Base-by-base conservation (phyloP, 306 rosid species). In the Fragaria iinumae region DNA sequence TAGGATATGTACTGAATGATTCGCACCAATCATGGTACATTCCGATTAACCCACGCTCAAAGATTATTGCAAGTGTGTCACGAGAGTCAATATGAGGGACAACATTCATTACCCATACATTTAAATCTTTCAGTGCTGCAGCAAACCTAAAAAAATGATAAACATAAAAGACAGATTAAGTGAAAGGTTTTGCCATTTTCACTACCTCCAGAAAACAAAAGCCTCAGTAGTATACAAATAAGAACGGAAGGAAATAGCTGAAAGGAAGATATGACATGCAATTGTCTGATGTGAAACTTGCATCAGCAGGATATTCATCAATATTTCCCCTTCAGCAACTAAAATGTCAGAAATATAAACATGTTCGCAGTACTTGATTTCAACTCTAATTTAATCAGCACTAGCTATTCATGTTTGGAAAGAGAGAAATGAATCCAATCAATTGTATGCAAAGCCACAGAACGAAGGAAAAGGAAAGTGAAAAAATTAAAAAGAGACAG, bases 1-100 rank as follows among this genome's bases (percentile, higher is more conserved):
- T 80, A 27, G 97, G 97, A 77, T 92, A 92, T 59, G 96, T 90
- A 71, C 81, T 90, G 84, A 90, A 88, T 5, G 97, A 89, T 80
- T 92, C 96, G 32, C 97, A 90, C 97, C 97, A 92, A 72, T 92
- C 93, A 62, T 92, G 97, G 78, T 92, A 92, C 25, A 92, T 84
- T 41, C 97, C 97, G 18, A 87, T 74, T 72, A 92, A 80, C 68
- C 97, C 97, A 20, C 96, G 97, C 84, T 92, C 97, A 44, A 81
- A 90, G 57, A 92, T 90, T 80, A 88, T 81, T 38, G 93, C 83
- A 62, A 92, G 87, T 18, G 97, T 92, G 83, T 92, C 92, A 2
- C 88, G 88, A 77, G 91, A 83, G 59, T 87, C 93, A 14, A 86
- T 75, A 8, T 89, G 89, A 6, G 93, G 90, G 67, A 92, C 93